Percentiles rank a stretch among this genome's conserved stretches.
These are phyloP conservation scores for Ammopiptanthus mongolicus DNA, from an alignment of 306 rosid genomes.

Conservation along the genomic window DNA sequence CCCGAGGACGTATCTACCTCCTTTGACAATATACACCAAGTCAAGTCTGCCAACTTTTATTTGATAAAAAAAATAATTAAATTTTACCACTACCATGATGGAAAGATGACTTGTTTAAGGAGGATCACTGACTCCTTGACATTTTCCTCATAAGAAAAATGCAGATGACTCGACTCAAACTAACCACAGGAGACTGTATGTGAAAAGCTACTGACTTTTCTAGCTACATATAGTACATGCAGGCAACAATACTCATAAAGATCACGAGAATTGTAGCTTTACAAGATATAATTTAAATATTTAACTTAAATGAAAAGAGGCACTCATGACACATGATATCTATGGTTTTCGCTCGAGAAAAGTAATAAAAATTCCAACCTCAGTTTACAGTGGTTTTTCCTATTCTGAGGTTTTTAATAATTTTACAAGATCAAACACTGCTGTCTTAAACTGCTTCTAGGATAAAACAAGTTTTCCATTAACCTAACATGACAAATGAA, in stretches of 20 bases:
- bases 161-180: constrained; percentile 7
- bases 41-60: constrained; percentile 56
- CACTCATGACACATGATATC: not conserved
- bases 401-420: not conserved
- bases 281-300: not conserved
- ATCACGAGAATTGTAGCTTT: not conserved
- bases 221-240: not conserved
- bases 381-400: not conserved
- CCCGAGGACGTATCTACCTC: constrained; percentile 36
- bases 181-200: not conserved
- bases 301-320: not conserved
- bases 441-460: not conserved
- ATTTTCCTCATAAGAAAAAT: constrained; percentile 14
- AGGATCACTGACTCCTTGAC: not conserved
- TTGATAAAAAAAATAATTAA: constrained; percentile 25
- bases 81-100: constrained; percentile 26
- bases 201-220: not conserved
- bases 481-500: constrained; percentile 5
- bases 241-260: not conserved
- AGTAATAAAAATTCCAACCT: not conserved
- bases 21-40: constrained; percentile 51
- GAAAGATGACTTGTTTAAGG: constrained; percentile 17
- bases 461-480: constrained; percentile 3
- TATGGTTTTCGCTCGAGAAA: not conserved
- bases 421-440: not conserved